Conservation (phyloP, 2,329 filamentous ascomycete genomes). For the Nakataea oryzae region DNA sequence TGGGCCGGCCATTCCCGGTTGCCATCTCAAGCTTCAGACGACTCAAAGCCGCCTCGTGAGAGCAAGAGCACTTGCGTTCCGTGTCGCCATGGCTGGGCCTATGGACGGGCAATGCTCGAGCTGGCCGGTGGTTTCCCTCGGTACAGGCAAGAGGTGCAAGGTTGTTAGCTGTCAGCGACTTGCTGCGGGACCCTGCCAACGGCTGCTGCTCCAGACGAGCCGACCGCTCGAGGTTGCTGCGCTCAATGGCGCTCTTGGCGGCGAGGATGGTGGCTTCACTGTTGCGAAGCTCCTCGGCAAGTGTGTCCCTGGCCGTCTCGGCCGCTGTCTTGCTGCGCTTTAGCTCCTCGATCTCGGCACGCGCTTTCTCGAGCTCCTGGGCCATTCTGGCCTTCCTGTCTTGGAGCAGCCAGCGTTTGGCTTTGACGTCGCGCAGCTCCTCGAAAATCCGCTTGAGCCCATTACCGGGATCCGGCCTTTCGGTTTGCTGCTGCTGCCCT, state of each 20-base stretch:
- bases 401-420: neutral
- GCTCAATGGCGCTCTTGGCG: neutral
- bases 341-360: neutral
- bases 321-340: neutral
- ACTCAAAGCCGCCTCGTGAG: no score
- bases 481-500: no score
- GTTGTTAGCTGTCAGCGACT: no score
- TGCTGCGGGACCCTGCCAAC: neutral
- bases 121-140: no score
- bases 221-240: neutral
- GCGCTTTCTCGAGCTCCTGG: neutral
- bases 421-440: neutral
- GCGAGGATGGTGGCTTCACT: constrained; percentile 1
- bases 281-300: constrained; percentile 2
- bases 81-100: no score
- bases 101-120: no score
- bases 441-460: neutral
- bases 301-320: neutral
- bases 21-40: neutral
- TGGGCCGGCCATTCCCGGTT: neutral
- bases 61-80: no score
- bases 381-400: neutral
- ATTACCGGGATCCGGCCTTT: neutral
- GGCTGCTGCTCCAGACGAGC: neutral
- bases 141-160: no score